Evolutionary conservation across 352 stramenopile species (phyloP), one percentile per base, ranked within the genome.

Genomic region (Thraustochytrium striatum): DNA sequence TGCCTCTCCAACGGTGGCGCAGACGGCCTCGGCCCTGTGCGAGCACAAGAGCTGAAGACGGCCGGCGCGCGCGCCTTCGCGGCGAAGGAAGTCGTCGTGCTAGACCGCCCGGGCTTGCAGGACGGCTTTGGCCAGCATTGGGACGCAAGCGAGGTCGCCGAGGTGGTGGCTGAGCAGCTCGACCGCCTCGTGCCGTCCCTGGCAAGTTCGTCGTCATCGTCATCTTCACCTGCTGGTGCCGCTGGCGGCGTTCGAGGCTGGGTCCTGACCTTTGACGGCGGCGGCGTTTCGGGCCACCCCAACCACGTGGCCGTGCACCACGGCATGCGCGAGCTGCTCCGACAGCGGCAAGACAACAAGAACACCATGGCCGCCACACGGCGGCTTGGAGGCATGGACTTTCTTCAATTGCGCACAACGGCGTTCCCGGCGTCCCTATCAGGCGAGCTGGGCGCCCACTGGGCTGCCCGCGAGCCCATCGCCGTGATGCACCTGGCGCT

Each of bases 221-320:
- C n/a, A n/a, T n/a, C n/a, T n/a, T n/a, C n/a, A n/a, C n/a, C n/a
- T n/a, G n/a, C n/a, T n/a, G n/a, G n/a, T n/a, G n/a, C n/a, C n/a
- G n/a, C n/a, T n/a, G n/a, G n/a, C n/a, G n/a, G n/a, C n/a, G n/a
- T n/a, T n/a, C n/a, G 33, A 41, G 32, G 47, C 43, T 58, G 93
- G 86, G 86, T 98, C 5, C 89, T 97, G 39, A 97, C 94, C 9
- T 98, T 98, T 85, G 94, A 98, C 81, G 79, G 91, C 41, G 87
- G 90, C 35, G 94, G 94, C 28, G 89, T 98, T 5, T 98, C 93
- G 1, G 91, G 91, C 0, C 94, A 98, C 86, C 79, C 89, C 2
- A 98, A 98, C 87, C 94, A 98, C 83, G 89, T 94, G 39, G 89
- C 88, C 0, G 87, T 87, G 11, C 85, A 92, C 72, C 83, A 81